These are phyloP conservation scores for Dorcoceras hygrometricum DNA, from an alignment of 257 asterid genomes.

Conservation along the genomic window DNA sequence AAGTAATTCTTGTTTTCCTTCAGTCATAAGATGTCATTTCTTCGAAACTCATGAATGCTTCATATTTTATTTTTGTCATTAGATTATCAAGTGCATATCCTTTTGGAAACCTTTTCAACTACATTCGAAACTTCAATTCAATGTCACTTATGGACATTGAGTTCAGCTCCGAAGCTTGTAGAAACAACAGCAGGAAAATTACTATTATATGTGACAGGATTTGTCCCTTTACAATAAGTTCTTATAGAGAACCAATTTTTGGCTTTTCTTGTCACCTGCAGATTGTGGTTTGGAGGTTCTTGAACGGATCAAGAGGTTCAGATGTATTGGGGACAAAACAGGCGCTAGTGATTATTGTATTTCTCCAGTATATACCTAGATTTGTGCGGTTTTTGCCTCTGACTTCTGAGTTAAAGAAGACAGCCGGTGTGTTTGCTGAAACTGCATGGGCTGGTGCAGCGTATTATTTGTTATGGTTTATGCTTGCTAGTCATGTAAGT, in stretches of 20 bases:
- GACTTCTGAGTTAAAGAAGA: constrained; percentile 82
- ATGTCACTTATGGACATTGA: background rate
- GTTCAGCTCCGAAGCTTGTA: background rate
- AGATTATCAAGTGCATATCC: background rate
- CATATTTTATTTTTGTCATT: background rate
- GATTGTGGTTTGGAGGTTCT: constrained; percentile 86
- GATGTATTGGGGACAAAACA: constrained; percentile 74
- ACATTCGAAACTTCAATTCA: background rate
- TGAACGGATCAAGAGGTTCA: constrained; percentile 53
- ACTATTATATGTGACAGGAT: background rate
- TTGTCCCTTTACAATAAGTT: too few species aligned
- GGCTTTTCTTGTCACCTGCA: constrained; percentile 33
- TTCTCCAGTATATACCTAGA: constrained; percentile 79
- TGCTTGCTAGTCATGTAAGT: constrained; percentile 95
- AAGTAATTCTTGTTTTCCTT: background rate
- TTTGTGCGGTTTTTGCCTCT: constrained; percentile 74
- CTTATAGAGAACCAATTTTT: constrained; percentile 5
- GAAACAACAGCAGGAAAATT: background rate
- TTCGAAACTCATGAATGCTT: background rate
- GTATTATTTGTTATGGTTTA: constrained; percentile 82
- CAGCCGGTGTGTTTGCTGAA: constrained; percentile 94
- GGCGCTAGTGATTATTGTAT: constrained; percentile 64
- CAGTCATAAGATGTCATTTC: background rate
- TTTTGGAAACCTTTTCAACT: background rate
- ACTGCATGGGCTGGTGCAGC: constrained; percentile 99